Base-by-base conservation (phyloP, 1,284 basidiomycete species). In the Trichosporon asahii region DNA sequence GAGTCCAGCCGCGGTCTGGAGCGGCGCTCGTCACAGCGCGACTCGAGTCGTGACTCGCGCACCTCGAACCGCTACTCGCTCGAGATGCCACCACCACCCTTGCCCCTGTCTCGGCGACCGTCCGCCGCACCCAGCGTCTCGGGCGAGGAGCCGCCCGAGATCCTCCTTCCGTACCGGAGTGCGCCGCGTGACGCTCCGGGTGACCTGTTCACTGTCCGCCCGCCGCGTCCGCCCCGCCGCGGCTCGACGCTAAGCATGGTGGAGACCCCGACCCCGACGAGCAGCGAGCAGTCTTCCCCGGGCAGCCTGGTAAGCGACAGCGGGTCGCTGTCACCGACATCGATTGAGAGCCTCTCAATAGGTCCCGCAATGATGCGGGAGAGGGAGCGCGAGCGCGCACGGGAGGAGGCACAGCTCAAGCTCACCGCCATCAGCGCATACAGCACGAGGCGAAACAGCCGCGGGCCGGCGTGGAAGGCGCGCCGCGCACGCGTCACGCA, bases 261-360 rank as follows among this genome's bases (percentile, higher is more conserved):
- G 11, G 70, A 69, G 40, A 57, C 66, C 1, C 64, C 64, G 1
- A 23, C 40, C 3, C 64, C 64, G 25, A 53, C 49, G 49, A 46
- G 31, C 31, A 66, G 31, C 37, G 29, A 27, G 4, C 64, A 40
- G 14, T 69, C 69, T 2, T 64, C 64, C 23, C 72, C 69, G 0
- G 69, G 69, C 55, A 67, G 67, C 35, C 33, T 73, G 18, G 46
- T 70, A 12, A 71, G 69, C 64, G 72, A 73, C 69, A 66, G 27
- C n/a, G 67, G 67, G 9, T 60, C 66, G 27, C 25, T 46, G 5
- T 71, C 69, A 14, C 72, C 72, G 4, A 70, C 61, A 3, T 68
- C 66, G 8, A 55, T 73, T 11, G 72, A 73, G 57, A 69, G 68
- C 33, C 68, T 73, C n/a, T 12, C 66, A 2, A 64, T 70, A 18